Percentiles rank a stretch among this genome's conserved stretches.
These are phyloP conservation scores for Lachnellula suecica DNA, from an alignment of 2,329 filamentous ascomycete genomes.

Conservation along the genomic window DNA sequence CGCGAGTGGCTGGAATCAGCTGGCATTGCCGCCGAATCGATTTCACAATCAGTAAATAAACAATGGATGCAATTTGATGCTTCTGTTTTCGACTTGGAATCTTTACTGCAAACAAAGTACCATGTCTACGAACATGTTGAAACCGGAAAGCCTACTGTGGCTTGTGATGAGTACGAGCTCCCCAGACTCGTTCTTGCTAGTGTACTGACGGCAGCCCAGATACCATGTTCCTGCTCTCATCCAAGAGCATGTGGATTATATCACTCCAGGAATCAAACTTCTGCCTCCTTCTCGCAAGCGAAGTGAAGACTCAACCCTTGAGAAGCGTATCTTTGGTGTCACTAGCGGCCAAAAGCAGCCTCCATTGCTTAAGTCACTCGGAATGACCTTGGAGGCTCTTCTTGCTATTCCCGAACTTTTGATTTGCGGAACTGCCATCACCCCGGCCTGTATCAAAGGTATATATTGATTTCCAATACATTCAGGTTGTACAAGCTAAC, in stretches of 20 bases:
- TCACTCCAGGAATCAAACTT: conserved; percentile 30
- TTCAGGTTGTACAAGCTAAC: conserved; percentile 32
- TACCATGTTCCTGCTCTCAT: conserved; percentile 29
- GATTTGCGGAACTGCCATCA: conserved; percentile 35
- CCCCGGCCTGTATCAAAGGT: conserved; percentile 40
- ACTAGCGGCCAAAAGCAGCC: conserved; percentile 7
- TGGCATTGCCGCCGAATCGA: conserved; percentile 48
- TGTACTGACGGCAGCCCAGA: conserved; percentile 4
- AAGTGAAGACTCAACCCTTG: conserved; percentile 9
- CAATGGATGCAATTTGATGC: conserved; percentile 34
- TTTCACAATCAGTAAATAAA: conserved; percentile 43
- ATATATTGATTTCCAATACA: conserved; percentile 37
- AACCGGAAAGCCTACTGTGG: conserved; percentile 42
- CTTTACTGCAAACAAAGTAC: conserved; percentile 51
- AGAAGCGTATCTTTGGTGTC: conserved; percentile 20
- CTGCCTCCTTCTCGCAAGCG: conserved; percentile 44
- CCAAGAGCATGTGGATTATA: conserved; percentile 29
- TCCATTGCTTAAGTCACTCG: conserved; percentile 4
- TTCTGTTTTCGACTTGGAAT: conserved; percentile 40
- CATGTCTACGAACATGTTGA: conserved; percentile 42
- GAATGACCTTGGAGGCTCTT: conserved; percentile 7
- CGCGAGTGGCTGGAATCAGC: conserved; percentile 34
- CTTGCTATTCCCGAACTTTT: conserved; percentile 10
- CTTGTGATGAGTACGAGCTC: conserved; percentile 22
- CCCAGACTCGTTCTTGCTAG: not conserved